These are phyloP conservation scores for Globisporangium apiculatum DNA, from an alignment of 352 stramenopile genomes.

Conservation along the genomic window DNA sequence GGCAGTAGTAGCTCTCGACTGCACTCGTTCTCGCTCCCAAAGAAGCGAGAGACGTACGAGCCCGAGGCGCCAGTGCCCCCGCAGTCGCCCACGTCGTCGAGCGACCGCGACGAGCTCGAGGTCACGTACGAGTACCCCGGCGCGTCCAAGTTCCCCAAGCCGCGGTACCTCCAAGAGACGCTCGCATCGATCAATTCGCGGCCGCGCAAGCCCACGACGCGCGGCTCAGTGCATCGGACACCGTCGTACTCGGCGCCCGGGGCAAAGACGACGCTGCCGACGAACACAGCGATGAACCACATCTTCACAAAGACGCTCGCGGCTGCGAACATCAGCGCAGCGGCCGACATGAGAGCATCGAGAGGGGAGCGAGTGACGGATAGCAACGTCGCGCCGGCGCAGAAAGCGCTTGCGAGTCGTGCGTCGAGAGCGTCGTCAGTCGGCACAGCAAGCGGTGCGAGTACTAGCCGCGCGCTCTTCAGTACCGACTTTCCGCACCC, in stretches of 20 bases:
- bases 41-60: slow-evolving; percentile 19
- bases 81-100: slow-evolving; percentile 28
- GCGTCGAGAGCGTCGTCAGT: slow-evolving; percentile 4
- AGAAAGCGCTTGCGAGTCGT: slow-evolving; percentile 13
- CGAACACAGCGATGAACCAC: slow-evolving; percentile 7
- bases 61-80: slow-evolving; percentile 15
- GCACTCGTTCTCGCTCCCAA: slow-evolving; percentile 37
- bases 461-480: slow-evolving; percentile 8
- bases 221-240: slow-evolving; percentile 9
- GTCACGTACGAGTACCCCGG: slow-evolving; percentile 22
- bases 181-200: slow-evolving; percentile 48
- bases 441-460: neutral
- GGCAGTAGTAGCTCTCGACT: slow-evolving; percentile 10
- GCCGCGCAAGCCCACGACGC: slow-evolving; percentile 18
- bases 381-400: slow-evolving; percentile 6
- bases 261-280: slow-evolving; percentile 17
- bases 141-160: slow-evolving; percentile 16
- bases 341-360: slow-evolving; percentile 1
- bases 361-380: slow-evolving; percentile 3
- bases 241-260: slow-evolving; percentile 16
- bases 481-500: slow-evolving; percentile 11
- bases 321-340: neutral
- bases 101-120: slow-evolving; percentile 31
- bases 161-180: slow-evolving; percentile 44
- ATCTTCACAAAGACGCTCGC: slow-evolving; percentile 15